Conservation (phyloP, 1,284 basidiomycete genomes). For the Cutaneotrichosporon sp. region DNA sequence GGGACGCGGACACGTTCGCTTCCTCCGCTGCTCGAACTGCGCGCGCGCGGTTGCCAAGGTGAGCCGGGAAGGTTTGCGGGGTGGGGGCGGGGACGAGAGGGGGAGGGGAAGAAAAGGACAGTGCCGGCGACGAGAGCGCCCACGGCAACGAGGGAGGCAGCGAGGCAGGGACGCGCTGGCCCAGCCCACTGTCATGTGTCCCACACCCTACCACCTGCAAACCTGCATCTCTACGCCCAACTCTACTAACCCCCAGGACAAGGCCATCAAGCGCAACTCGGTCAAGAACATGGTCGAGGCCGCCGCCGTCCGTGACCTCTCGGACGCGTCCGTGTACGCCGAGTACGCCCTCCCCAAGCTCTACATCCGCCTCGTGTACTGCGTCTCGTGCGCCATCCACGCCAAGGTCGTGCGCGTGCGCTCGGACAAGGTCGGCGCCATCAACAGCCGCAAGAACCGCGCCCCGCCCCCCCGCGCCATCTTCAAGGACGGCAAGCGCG, state of each 20-base stretch:
- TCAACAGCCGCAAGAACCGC: constrained; percentile 80
- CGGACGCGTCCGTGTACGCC: constrained; percentile 92
- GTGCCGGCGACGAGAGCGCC: neutral
- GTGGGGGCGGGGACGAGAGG: neutral
- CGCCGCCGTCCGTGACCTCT: constrained; percentile 95
- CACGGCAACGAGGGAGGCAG: too few species aligned
- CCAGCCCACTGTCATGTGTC: too few species aligned
- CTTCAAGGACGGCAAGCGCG: constrained; percentile 94
- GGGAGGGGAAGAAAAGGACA: neutral
- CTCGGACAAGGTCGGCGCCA: constrained; percentile 72
- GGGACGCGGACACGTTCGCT: constrained; percentile 92
- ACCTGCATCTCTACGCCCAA: too few species aligned
- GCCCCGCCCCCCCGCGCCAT: constrained; percentile 92
- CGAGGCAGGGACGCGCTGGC: too few species aligned
- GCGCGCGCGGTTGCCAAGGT: constrained; percentile 78
- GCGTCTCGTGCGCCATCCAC: constrained; percentile 99
- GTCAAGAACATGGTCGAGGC: constrained; percentile 99
- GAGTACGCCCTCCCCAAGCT: constrained; percentile 98
- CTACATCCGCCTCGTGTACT: constrained; percentile 99
- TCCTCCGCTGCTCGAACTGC: constrained; percentile 96
- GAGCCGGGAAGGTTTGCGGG: constrained; percentile 22
- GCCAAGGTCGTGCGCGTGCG: constrained; percentile 97
- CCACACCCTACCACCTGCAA: neutral
- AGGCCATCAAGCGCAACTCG: constrained; percentile 99
- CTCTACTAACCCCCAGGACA: constrained; percentile 64